Conservation (phyloP, 192 early-diverging fungal genomes). For the Chytriomyces sp. region DNA sequence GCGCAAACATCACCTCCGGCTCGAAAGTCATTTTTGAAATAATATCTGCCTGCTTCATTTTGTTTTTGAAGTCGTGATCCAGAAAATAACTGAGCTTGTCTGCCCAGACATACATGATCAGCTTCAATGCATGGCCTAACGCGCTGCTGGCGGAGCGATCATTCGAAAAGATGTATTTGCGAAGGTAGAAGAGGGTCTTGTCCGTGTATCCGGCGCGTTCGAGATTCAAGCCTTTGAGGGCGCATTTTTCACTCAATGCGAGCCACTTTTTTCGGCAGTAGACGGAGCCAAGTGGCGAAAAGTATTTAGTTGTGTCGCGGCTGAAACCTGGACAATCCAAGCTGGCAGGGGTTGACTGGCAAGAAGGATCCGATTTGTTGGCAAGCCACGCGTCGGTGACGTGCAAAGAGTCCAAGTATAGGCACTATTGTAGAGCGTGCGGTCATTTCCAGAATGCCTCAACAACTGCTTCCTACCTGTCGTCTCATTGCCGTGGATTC, state of each 20-base stretch:
- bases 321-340: neutral
- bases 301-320: neutral
- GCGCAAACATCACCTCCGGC: neutral
- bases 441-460: too few relatives aligned
- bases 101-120: conserved; percentile 25
- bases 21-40: conserved; percentile 17
- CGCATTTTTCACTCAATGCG: neutral
- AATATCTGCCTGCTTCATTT: conserved; percentile 26
- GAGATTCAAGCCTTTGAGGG: conserved; percentile 1
- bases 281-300: neutral
- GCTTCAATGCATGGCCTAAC: neutral
- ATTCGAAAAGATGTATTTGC: conserved; percentile 8
- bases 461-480: too few relatives aligned
- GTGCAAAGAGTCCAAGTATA: neutral
- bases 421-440: neutral
- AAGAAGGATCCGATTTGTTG: neutral
- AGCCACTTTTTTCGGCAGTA: conserved; percentile 8
- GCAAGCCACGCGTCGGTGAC: conserved; percentile 11
- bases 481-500: neutral
- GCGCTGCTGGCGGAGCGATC: neutral
- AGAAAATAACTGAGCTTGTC: conserved; percentile 15
- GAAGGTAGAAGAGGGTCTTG: conserved; percentile 16
- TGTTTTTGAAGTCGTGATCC: conserved; percentile 31
- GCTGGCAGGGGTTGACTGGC: neutral
- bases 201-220: conserved; percentile 24